Evolutionary conservation across 257 asterid genomes (phyloP).

Genomic region (Henckelia pumila): DNA sequence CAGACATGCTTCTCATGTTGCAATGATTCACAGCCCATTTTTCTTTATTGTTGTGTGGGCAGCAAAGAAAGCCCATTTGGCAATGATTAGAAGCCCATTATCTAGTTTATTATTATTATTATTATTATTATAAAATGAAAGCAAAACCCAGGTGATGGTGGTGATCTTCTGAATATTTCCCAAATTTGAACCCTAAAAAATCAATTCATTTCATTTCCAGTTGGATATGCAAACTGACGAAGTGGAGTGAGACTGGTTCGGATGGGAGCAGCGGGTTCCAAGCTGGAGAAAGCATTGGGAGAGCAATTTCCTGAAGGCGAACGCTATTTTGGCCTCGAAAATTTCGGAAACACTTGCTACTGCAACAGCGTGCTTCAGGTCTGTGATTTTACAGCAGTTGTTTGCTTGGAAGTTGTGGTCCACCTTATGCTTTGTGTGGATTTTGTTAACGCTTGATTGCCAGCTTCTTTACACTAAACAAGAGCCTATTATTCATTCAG

Average conservation of each 20-base stretch:
- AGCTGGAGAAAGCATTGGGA: conserved; percentile 59
- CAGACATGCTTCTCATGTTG: too few species aligned
- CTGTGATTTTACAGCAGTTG: conserved; percentile 7
- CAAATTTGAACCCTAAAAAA: too few species aligned
- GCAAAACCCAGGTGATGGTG: too few species aligned
- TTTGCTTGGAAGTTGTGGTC: conserved; percentile 17
- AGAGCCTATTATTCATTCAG: background rate
- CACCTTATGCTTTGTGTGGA: conserved; percentile 19
- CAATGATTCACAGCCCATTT: too few species aligned
- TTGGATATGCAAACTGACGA: too few species aligned
- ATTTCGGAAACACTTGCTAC: conserved; percentile 63
- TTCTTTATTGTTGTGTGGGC: too few species aligned
- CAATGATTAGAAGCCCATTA: too few species aligned
- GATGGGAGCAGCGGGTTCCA: conserved; percentile 67
- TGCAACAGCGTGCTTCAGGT: conserved; percentile 71
- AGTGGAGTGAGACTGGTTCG: conserved; percentile 43
- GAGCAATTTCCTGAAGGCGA: conserved; percentile 70
- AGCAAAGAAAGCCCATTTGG: too few species aligned
- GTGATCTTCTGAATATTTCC: too few species aligned
- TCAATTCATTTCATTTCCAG: too few species aligned
- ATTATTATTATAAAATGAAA: too few species aligned
- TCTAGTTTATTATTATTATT: too few species aligned
- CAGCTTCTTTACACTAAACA: background rate
- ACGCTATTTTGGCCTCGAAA: conserved; percentile 58
- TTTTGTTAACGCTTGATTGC: conserved; percentile 10